phyloP scores from a whole-genome alignment of 805 yeast species.

The Kazachstania bromeliacearum region DNA sequence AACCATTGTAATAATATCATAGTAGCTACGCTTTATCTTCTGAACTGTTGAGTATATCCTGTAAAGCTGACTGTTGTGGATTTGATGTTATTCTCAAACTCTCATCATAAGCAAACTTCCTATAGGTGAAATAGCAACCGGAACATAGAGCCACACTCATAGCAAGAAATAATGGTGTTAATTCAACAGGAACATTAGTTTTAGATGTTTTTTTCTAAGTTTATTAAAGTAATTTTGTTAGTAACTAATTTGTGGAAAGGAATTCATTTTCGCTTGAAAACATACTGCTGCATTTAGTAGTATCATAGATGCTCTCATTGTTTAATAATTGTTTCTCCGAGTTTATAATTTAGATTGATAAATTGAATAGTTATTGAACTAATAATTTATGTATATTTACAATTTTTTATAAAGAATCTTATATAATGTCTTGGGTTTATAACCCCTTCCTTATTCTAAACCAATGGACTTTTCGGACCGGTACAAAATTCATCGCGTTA shows the following conservation, averaged over 20 bases:
- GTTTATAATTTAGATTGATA: too few relatives aligned
- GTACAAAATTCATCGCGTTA: too few relatives aligned
- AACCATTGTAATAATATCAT: too few relatives aligned
- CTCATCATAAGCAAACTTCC: constrained; percentile 40
- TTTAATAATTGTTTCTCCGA: too few relatives aligned
- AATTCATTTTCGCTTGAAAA: constrained; percentile 5
- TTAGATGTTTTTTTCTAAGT: constrained; percentile 32
- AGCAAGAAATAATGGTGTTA: constrained; percentile 49
- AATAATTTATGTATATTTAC: too few relatives aligned
- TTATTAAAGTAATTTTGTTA: not conserved
- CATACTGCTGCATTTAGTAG: constrained; percentile 40
- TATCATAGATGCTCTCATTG: constrained; percentile 43
- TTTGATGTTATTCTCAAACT: constrained; percentile 39
- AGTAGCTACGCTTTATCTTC: not conserved
- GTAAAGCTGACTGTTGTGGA: constrained; percentile 33
- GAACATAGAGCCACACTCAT: constrained; percentile 44
- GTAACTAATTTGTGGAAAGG: not conserved
- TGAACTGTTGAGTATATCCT: constrained; percentile 19
- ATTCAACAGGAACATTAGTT: constrained; percentile 41
- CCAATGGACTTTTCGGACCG: too few relatives aligned
- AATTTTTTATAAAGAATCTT: too few relatives aligned
- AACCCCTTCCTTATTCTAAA: too few relatives aligned
- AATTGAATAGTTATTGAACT: too few relatives aligned
- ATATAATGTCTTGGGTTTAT: too few relatives aligned
- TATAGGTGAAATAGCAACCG: constrained; percentile 44